phyloP scores from a whole-genome alignment of 2,329 filamentous ascomycete genomes.

The Cercospora brassicicola region DNA sequence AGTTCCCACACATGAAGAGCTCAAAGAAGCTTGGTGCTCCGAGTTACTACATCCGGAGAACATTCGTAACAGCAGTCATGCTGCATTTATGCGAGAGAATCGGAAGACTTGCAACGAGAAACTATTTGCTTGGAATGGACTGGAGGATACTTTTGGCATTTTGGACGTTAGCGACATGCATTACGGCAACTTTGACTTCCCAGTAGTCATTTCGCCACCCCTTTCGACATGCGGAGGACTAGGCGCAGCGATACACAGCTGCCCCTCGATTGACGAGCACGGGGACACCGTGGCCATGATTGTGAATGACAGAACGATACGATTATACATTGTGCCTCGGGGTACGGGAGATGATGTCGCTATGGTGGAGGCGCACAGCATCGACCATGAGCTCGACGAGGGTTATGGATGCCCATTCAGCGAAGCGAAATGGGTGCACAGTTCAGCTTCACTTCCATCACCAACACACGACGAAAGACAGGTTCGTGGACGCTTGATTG shows the following conservation, averaged over 20 bases:
- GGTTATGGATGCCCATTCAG: conserved; percentile 42
- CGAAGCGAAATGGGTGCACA: conserved; percentile 41
- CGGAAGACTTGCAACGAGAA: conserved; percentile 36
- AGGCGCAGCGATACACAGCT: conserved; percentile 41
- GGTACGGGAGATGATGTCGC: conserved; percentile 33
- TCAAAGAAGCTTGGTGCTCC: conserved; percentile 43
- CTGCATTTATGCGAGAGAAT: conserved; percentile 39
- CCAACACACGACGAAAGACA: conserved; percentile 29
- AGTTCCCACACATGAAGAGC: conserved; percentile 38
- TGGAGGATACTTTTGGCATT: conserved; percentile 41
- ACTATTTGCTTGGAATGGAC: conserved; percentile 42
- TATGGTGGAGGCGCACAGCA: conserved; percentile 40
- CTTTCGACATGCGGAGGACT: conserved; percentile 41
- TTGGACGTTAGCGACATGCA: conserved; percentile 38
- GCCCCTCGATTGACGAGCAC: conserved; percentile 40
- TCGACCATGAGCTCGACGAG: conserved; percentile 43
- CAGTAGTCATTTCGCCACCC: conserved; percentile 41
- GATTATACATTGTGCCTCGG: conserved; percentile 40
- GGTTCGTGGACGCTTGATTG: conserved; percentile 39
- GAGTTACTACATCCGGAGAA: conserved; percentile 42
- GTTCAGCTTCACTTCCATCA: conserved; percentile 33
- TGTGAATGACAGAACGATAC: conserved; percentile 41
- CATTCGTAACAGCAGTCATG: conserved; percentile 42
- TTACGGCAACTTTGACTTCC: conserved; percentile 41
- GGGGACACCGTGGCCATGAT: conserved; percentile 42